phyloP scores from a whole-genome alignment of 768 basidiomycete genomes.

The Boletus insuetus region DNA sequence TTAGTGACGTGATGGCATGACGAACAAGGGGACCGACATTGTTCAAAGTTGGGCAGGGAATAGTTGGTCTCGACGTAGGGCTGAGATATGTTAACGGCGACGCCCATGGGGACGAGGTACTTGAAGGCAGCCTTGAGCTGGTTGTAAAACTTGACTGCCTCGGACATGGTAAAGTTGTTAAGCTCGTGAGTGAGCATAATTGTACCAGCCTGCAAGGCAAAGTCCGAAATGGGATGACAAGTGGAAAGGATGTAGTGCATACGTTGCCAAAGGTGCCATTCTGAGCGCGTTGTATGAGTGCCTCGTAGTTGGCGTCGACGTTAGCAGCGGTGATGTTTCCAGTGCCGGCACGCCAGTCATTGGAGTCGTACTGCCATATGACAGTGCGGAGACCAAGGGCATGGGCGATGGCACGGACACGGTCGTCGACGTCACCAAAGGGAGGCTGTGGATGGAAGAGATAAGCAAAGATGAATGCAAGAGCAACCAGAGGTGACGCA shows the following conservation, averaged over 20 bases:
- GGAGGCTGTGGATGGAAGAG: constrained; percentile 44
- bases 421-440: constrained; percentile 70
- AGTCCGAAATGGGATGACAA: neutral
- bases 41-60: constrained; percentile 40
- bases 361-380: constrained; percentile 70
- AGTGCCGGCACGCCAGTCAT: constrained; percentile 67
- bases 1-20: neutral
- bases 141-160: constrained; percentile 52
- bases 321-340: constrained; percentile 41
- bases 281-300: constrained; percentile 45
- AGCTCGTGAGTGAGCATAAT: constrained; percentile 60
- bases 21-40: constrained; percentile 36
- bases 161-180: constrained; percentile 59
- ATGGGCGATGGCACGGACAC: constrained; percentile 67
- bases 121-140: constrained; percentile 44
- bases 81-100: constrained; percentile 48
- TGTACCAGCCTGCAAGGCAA: constrained; percentile 38
- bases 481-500: constrained; percentile 22
- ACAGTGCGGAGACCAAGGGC: constrained; percentile 68
- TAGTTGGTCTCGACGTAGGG: constrained; percentile 52
- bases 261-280: constrained; percentile 43
- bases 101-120: constrained; percentile 51
- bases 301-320: constrained; percentile 53
- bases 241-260: neutral
- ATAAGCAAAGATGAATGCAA: neutral